Percentiles rank a stretch among this genome's conserved stretches.
These are phyloP conservation scores for Cytospora chrysosperma DNA, from an alignment of 2,329 filamentous ascomycete species.

Conservation along the genomic window DNA sequence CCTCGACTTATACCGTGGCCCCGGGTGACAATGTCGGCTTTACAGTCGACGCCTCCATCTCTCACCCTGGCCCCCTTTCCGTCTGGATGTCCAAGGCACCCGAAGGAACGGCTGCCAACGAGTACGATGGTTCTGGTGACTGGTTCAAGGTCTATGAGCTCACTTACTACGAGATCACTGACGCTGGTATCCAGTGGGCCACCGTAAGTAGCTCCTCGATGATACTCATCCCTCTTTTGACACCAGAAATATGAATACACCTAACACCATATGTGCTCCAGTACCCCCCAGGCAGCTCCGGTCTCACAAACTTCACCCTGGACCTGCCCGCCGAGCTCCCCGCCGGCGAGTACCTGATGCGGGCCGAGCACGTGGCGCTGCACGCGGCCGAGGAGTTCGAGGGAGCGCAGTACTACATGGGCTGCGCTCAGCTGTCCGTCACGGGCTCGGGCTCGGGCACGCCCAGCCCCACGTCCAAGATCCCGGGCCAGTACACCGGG, in stretches of 20 bases:
- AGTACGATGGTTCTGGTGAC: constrained; percentile 36
- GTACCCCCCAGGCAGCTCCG: constrained; percentile 10
- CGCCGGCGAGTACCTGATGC: constrained; percentile 42
- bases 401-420: constrained; percentile 40
- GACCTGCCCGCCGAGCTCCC: constrained; percentile 32
- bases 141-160: constrained; percentile 40
- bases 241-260: not conserved
- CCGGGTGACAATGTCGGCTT: constrained; percentile 43
- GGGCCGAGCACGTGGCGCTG: constrained; percentile 41
- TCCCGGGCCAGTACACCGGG: constrained; percentile 36
- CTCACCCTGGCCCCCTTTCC: constrained; percentile 40
- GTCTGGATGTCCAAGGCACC: constrained; percentile 40
- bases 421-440: constrained; percentile 37
- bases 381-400: constrained; percentile 36
- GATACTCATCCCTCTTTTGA: too few species aligned
- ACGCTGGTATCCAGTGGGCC: constrained; percentile 35
- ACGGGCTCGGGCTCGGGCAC: constrained; percentile 34
- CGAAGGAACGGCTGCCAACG: constrained; percentile 28
- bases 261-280: not conserved
- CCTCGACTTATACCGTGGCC: constrained; percentile 37
- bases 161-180: constrained; percentile 32
- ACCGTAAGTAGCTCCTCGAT: constrained; percentile 15
- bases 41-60: constrained; percentile 36
- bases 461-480: constrained; percentile 32
- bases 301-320: constrained; percentile 35